These are phyloP conservation scores for Priceomyces haplophilus DNA, from an alignment of 805 yeast genomes.

Conservation along the genomic window DNA sequence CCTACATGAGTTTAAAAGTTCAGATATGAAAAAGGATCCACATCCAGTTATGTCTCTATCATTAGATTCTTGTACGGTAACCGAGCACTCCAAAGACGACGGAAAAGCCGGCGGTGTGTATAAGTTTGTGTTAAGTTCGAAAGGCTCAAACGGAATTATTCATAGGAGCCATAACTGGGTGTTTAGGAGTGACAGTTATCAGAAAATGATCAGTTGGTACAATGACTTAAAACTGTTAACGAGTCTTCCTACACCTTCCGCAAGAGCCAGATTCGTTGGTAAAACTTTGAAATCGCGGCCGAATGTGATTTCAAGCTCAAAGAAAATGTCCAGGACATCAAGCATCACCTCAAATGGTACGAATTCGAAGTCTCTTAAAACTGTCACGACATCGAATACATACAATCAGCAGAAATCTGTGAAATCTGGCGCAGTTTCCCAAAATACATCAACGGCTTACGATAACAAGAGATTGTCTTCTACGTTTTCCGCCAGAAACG, in stretches of 20 bases:
- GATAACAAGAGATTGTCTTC: slow-evolving; percentile 26
- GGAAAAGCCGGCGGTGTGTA: slow-evolving; percentile 52
- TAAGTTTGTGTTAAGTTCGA: slow-evolving; percentile 78
- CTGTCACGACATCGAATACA: slow-evolving; percentile 10
- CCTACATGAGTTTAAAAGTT: slow-evolving; percentile 83
- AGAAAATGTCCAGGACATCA: slow-evolving; percentile 16
- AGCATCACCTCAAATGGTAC: slow-evolving; percentile 16
- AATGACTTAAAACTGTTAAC: slow-evolving; percentile 71
- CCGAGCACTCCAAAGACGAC: slow-evolving; percentile 78
- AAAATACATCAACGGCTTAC: slow-evolving; percentile 19
- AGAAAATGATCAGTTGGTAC: slow-evolving; percentile 80
- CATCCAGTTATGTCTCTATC: slow-evolving; percentile 80
- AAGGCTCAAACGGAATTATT: slow-evolving; percentile 65
- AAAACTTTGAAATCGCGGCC: slow-evolving; percentile 17
- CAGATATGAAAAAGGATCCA: slow-evolving; percentile 78
- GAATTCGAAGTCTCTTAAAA: slow-evolving; percentile 12
- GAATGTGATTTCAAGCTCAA: slow-evolving; percentile 1
- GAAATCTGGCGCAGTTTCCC: slow-evolving; percentile 21
- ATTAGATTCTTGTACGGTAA: slow-evolving; percentile 73
- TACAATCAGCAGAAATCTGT: slow-evolving; percentile 1
- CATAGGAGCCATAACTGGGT: slow-evolving; percentile 90
- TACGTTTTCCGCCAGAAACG: slow-evolving; percentile 34
- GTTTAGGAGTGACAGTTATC: slow-evolving; percentile 84
- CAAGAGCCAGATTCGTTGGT: slow-evolving; percentile 46
- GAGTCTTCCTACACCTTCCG: slow-evolving; percentile 54